phyloP scores from a whole-genome alignment of 805 yeast genomes.

The Metschnikowia colocasiae region DNA sequence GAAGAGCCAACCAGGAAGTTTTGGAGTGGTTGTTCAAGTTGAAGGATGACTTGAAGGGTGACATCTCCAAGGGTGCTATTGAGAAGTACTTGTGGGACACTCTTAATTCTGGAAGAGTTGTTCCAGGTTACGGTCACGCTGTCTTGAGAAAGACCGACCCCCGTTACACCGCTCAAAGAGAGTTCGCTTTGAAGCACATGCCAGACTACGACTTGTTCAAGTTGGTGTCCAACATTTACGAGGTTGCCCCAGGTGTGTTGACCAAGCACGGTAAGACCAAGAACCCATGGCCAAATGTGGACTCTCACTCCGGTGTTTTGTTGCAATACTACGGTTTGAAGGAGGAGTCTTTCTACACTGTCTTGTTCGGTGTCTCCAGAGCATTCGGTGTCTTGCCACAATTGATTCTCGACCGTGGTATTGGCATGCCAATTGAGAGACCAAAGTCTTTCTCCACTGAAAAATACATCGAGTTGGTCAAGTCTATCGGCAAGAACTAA shows the following conservation, averaged over 20 bases:
- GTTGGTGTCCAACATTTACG: conserved; percentile 61
- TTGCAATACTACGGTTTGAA: conserved; percentile 77
- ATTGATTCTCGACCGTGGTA: conserved; percentile 71
- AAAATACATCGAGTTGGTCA: conserved; percentile 24
- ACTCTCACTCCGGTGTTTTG: conserved; percentile 72
- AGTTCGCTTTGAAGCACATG: conserved; percentile 61
- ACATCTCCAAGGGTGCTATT: conserved; percentile 48
- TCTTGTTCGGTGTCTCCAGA: conserved; percentile 78
- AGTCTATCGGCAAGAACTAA: conserved; percentile 21
- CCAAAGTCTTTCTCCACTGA: conserved; percentile 53
- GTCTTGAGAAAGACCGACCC: conserved; percentile 83
- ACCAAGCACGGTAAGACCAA: conserved; percentile 79
- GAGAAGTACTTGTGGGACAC: conserved; percentile 68
- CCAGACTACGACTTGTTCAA: conserved; percentile 60
- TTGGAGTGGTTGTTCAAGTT: conserved; percentile 67
- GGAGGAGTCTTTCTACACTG: conserved; percentile 73
- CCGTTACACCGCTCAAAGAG: conserved; percentile 69
- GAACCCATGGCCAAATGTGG: conserved; percentile 85
- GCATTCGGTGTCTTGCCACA: conserved; percentile 77
- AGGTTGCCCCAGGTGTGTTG: conserved; percentile 71
- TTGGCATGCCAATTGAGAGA: conserved; percentile 78
- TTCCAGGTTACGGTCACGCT: conserved; percentile 89
- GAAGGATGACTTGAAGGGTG: conserved; percentile 64
- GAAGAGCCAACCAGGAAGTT: conserved; percentile 83
- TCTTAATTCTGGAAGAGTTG: conserved; percentile 69